Evolutionary conservation across 495 filamentous ascomycete species (phyloP).

Genomic region (Sabuloglossum arenarium): DNA sequence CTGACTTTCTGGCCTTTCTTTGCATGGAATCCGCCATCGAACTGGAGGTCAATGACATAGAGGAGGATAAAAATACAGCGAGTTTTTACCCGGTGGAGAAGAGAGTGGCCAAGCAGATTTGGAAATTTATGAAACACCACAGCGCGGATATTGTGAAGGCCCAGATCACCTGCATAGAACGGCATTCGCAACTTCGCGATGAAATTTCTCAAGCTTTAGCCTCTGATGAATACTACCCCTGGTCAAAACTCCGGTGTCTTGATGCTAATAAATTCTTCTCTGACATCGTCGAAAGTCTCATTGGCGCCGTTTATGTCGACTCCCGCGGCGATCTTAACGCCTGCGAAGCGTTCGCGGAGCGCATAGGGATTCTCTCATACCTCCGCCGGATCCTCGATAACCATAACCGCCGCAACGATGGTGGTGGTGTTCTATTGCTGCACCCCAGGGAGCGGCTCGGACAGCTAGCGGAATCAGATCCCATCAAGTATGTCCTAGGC

Average conservation of each 20-base stretch:
- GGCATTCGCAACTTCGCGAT: slow-evolving; percentile 27
- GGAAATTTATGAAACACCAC: slow-evolving; percentile 45
- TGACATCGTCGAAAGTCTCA: slow-evolving; percentile 60
- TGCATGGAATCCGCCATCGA: slow-evolving; percentile 34
- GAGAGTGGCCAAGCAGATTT: slow-evolving; percentile 23
- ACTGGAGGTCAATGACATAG: slow-evolving; percentile 15
- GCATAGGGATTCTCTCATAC: slow-evolving; percentile 41
- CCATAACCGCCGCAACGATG: no score
- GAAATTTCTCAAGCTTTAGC: slow-evolving; percentile 29
- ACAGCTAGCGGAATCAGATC: slow-evolving; percentile 26
- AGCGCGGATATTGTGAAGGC: slow-evolving; percentile 21
- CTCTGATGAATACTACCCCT: slow-evolving; percentile 39
- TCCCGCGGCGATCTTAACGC: slow-evolving; percentile 33
- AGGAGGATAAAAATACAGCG: slow-evolving; percentile 5
- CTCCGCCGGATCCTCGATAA: slow-evolving; percentile 36
- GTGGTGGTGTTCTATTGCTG: slow-evolving; percentile 18
- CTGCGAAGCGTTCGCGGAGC: slow-evolving; percentile 36
- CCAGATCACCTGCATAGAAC: slow-evolving; percentile 22
- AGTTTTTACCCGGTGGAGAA: not conserved
- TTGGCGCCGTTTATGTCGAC: slow-evolving; percentile 79
- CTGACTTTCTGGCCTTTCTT: slow-evolving; percentile 69
- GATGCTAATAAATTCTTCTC: slow-evolving; percentile 64
- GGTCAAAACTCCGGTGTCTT: slow-evolving; percentile 44
- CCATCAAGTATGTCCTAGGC: slow-evolving; percentile 26
- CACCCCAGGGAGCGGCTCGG: slow-evolving; percentile 62